phyloP scores from a whole-genome alignment of 768 basidiomycete species.

The Serendipita indica region DNA sequence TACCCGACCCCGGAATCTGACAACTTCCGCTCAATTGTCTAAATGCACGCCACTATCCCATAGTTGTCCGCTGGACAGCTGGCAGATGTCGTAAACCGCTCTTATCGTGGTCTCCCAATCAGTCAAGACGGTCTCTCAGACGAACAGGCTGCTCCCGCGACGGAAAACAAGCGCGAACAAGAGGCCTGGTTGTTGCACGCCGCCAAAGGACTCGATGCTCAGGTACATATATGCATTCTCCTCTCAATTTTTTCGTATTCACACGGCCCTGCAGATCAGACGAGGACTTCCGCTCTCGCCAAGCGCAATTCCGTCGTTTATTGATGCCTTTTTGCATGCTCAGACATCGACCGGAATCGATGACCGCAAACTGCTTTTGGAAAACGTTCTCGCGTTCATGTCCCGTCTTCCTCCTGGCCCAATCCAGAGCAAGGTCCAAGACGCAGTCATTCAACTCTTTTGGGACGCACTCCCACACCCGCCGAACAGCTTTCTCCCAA shows the following conservation, averaged over 20 bases:
- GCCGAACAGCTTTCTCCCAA: constrained; percentile 35
- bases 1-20: no score
- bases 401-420: constrained; percentile 30
- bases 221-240: neutral
- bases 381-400: constrained; percentile 46
- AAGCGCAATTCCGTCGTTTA: neutral
- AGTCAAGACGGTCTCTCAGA: constrained; percentile 1
- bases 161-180: neutral
- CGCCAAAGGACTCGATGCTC: neutral
- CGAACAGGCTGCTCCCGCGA: neutral
- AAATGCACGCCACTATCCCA: no score
- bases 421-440: constrained; percentile 29
- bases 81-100: neutral
- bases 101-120: neutral
- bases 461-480: constrained; percentile 74
- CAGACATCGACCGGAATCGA: neutral
- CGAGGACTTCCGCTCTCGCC: constrained; percentile 6
- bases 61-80: neutral
- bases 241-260: neutral
- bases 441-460: constrained; percentile 41
- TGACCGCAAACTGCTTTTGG: constrained; percentile 25
- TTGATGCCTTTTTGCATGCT: constrained; percentile 5
- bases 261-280: neutral
- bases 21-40: no score
- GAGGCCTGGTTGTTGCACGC: neutral